These are phyloP conservation scores for Acorus gramineus DNA, from an alignment of 106 monocot species.

Conservation along the genomic window DNA sequence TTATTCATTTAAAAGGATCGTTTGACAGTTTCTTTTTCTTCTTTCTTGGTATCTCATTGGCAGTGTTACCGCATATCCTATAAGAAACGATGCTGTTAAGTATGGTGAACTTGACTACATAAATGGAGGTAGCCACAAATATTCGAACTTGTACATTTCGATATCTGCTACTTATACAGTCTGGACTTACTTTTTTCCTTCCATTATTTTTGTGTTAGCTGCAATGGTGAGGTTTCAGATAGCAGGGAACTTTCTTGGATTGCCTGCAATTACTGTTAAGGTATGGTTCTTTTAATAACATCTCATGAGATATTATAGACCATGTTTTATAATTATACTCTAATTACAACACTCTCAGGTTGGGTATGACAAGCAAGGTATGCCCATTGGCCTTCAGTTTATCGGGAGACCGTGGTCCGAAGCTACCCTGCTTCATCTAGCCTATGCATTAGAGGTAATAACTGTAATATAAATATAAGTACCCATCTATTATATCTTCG, in stretches of 20 bases:
- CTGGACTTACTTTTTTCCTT: too few relatives aligned
- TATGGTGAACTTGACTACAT: constrained; percentile 90
- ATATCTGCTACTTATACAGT: too few relatives aligned
- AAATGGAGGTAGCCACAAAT: constrained; percentile 58
- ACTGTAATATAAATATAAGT: too few relatives aligned
- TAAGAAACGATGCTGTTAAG: constrained; percentile 37
- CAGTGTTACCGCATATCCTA: constrained; percentile 79
- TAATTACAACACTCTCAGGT: constrained; percentile 21
- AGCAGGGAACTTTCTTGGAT: constrained; percentile 88
- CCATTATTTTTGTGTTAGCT: constrained; percentile 28
- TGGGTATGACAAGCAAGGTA: constrained; percentile 58
- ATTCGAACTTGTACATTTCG: not conserved
- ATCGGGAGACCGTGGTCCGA: constrained; percentile 95
- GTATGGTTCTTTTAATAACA: constrained; percentile 18
- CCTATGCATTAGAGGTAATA: constrained; percentile 72
- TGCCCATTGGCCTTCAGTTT: constrained; percentile 91
- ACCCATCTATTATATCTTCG: too few relatives aligned
- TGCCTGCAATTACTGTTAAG: constrained; percentile 72
- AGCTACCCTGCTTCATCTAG: constrained; percentile 82
- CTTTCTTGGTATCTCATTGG: not conserved
- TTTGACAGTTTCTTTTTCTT: not conserved
- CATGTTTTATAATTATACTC: not conserved
- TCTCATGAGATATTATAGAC: not conserved
- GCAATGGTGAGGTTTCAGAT: constrained; percentile 84
- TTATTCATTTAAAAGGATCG: not conserved